A percentile compares a stretch with the other conserved stretches of the same genome.
Evolutionary conservation across 1,139 yeast genomes (phyloP).

Genomic region (Nadsonia starkeyi-henricii): DNA sequence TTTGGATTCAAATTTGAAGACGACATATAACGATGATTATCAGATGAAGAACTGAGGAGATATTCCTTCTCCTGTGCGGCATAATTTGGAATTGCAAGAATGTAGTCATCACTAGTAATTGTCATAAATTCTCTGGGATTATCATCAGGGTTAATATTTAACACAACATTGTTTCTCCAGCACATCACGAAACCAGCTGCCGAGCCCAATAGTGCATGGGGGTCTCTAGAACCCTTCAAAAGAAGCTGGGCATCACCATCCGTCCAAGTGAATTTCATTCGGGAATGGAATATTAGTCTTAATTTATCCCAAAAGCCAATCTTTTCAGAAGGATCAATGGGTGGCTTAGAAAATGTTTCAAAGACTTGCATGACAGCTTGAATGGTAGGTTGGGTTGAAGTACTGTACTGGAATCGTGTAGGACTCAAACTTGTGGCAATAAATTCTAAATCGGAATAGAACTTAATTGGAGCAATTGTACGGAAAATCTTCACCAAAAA

Average conservation of each 20-base stretch:
- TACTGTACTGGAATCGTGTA: constrained; percentile 74
- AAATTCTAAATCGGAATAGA: constrained; percentile 48
- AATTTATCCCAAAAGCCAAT: constrained; percentile 73
- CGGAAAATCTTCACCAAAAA: constrained; percentile 58
- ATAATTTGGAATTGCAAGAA: constrained; percentile 49
- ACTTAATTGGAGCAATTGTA: constrained; percentile 63
- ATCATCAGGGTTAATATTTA: constrained; percentile 48
- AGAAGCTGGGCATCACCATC: constrained; percentile 33
- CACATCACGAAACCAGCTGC: constrained; percentile 71
- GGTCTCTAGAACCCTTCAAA: constrained; percentile 66
- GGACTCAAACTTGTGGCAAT: constrained; percentile 43
- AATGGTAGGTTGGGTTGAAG: constrained; percentile 69
- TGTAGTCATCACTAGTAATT: constrained; percentile 51
- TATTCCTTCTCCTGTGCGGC: constrained; percentile 22
- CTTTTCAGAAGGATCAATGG: constrained; percentile 68
- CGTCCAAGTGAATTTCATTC: constrained; percentile 34
- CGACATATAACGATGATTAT: constrained; percentile 13
- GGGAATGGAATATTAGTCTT: constrained; percentile 47
- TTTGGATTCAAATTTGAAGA: constrained; percentile 3
- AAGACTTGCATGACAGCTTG: constrained; percentile 69
- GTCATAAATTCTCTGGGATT: constrained; percentile 49
- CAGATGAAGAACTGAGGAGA: constrained; percentile 10
- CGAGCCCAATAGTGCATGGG: constrained; percentile 54
- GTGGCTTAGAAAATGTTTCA: constrained; percentile 73
- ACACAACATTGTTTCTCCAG: constrained; percentile 54